Conservation (phyloP, 2,329 filamentous ascomycete genomes). For the Monosporascus sp. region DNA sequence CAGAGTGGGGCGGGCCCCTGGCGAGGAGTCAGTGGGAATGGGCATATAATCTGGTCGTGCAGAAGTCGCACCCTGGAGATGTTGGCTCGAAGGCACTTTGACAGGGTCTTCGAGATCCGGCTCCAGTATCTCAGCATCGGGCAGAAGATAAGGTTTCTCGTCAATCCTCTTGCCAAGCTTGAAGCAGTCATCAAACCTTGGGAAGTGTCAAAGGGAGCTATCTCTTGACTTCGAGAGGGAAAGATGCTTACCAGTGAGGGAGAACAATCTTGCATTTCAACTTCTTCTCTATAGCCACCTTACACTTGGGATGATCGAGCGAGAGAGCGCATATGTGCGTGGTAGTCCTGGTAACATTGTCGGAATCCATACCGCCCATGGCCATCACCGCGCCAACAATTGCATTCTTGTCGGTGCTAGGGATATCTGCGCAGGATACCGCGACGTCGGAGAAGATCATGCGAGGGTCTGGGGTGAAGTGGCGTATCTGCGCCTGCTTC, state of each 20-base stretch:
- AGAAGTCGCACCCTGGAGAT: constrained; percentile 63
- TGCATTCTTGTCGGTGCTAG: constrained; percentile 80
- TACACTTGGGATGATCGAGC: constrained; percentile 67
- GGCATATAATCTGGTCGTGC: constrained; percentile 39
- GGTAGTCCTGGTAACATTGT: constrained; percentile 64
- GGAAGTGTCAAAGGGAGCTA: constrained; percentile 15
- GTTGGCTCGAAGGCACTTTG: constrained; percentile 49
- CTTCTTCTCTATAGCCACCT: constrained; percentile 56
- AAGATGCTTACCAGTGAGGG: constrained; percentile 70
- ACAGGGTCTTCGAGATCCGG: constrained; percentile 50
- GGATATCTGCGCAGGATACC: constrained; percentile 78
- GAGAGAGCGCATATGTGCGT: constrained; percentile 86
- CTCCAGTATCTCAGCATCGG: constrained; percentile 77
- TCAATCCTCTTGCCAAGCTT: constrained; percentile 88
- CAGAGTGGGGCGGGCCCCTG: constrained; percentile 42
- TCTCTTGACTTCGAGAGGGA: not conserved
- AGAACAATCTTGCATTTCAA: constrained; percentile 77
- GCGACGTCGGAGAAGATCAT: constrained; percentile 85
- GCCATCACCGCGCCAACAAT: constrained; percentile 87
- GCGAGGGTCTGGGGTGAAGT: constrained; percentile 84
- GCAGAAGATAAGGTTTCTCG: constrained; percentile 79
- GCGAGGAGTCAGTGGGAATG: constrained; percentile 31
- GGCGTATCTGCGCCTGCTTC: constrained; percentile 71
- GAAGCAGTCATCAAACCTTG: constrained; percentile 92
- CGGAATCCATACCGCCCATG: constrained; percentile 77